These are phyloP conservation scores for Tephrocybe rancida DNA, from an alignment of 768 basidiomycete genomes.

Conservation along the genomic window DNA sequence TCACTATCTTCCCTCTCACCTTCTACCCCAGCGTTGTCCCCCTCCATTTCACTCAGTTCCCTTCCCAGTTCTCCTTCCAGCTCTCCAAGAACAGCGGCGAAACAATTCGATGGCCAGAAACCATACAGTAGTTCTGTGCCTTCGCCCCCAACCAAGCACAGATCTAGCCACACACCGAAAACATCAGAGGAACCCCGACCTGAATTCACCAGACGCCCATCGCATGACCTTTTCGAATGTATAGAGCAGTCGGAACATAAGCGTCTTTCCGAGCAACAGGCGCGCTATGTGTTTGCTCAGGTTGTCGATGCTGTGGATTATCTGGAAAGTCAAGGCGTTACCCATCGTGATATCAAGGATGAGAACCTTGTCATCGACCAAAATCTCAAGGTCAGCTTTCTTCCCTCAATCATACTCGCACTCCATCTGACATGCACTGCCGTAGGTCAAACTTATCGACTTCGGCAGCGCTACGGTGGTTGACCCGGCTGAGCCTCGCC, in stretches of 20 bases:
- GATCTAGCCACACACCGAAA: constrained; percentile 10
- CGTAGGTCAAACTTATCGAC: constrained; percentile 91
- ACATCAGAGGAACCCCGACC: constrained; percentile 31
- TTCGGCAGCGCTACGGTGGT: constrained; percentile 88
- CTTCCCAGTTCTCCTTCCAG: constrained; percentile 43
- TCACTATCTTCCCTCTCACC: constrained; percentile 29
- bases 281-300: constrained; percentile 84
- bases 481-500: constrained; percentile 62
- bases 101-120: constrained; percentile 7
- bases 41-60: constrained; percentile 53
- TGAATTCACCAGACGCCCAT: constrained; percentile 67
- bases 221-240: constrained; percentile 94
- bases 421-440: not conserved
- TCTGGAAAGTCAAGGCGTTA: constrained; percentile 80
- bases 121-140: not conserved
- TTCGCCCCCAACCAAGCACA: constrained; percentile 8
- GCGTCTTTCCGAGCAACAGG: constrained; percentile 75
- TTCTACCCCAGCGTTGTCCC: constrained; percentile 58
- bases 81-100: constrained; percentile 29
- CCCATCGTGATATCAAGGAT: constrained; percentile 96
- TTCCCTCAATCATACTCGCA: not conserved
- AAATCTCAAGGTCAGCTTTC: constrained; percentile 59
- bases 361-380: constrained; percentile 88
- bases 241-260: constrained; percentile 87
- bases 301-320: constrained; percentile 85